phyloP scores from a whole-genome alignment of 306 rosid genomes.

The Spatholobus suberectus region DNA sequence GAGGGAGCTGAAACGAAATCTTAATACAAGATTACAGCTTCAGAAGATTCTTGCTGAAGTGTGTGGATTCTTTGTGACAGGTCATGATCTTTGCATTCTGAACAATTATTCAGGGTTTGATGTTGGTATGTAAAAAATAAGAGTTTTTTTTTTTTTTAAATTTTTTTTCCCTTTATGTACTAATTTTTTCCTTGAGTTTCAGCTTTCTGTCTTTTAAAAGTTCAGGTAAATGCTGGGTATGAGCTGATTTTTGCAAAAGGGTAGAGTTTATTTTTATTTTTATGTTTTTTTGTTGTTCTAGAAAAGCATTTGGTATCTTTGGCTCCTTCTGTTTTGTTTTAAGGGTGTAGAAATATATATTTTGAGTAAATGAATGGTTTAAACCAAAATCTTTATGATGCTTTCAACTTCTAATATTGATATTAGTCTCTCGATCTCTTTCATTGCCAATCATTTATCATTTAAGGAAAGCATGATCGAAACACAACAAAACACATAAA shows the following conservation, averaged over 20 bases:
- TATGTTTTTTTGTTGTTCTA: conserved; percentile 2
- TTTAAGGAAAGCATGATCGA: no score
- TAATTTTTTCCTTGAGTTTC: background rate
- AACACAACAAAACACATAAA: no score
- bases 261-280: conserved; percentile 18
- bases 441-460: no score
- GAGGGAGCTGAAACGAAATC: conserved; percentile 47
- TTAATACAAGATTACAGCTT: conserved; percentile 35
- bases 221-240: conserved; percentile 35
- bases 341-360: conserved; percentile 15
- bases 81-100: conserved; percentile 56
- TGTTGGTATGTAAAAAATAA: conserved; percentile 32
- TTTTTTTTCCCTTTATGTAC: no score
- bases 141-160: background rate
- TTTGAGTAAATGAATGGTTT: conserved; percentile 17
- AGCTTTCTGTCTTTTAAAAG: conserved; percentile 44
- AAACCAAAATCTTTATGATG: background rate
- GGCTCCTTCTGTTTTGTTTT: conserved; percentile 15
- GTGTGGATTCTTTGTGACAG: conserved; percentile 51
- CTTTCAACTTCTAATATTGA: no score
- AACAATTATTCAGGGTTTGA: conserved; percentile 38
- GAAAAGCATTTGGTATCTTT: conserved; percentile 29
- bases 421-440: no score
- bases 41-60: conserved; percentile 52
- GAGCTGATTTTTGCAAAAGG: conserved; percentile 42